Conservation (phyloP, 1,284 basidiomycete genomes). For the Irpex sp. region DNA sequence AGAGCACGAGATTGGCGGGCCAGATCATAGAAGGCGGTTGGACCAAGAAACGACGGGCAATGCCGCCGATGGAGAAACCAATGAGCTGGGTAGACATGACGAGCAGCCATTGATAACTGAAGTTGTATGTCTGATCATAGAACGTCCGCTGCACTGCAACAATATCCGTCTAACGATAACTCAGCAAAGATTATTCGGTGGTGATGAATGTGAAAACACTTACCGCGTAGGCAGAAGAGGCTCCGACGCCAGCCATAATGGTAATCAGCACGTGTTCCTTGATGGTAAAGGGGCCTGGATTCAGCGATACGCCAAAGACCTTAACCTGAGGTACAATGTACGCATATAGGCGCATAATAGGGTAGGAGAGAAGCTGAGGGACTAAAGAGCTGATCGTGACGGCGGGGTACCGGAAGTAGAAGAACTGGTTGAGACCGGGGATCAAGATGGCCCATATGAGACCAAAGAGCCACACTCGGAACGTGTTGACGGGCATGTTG, state of each 20-base stretch:
- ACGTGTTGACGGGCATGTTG: constrained; percentile 46
- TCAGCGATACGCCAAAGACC: constrained; percentile 37
- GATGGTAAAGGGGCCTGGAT: constrained; percentile 71
- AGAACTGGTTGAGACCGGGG: constrained; percentile 61
- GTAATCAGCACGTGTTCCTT: constrained; percentile 69
- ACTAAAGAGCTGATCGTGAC: constrained; percentile 44
- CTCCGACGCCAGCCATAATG: constrained; percentile 77
- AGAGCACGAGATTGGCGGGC: constrained; percentile 63
- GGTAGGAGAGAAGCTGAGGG: constrained; percentile 62
- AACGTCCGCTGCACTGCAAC: constrained; percentile 60
- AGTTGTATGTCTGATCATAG: constrained; percentile 43
- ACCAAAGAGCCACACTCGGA: constrained; percentile 60
- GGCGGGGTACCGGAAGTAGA: constrained; percentile 66
- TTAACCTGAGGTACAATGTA: constrained; percentile 48
- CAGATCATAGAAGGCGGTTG: constrained; percentile 81
- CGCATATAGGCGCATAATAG: constrained; percentile 60
- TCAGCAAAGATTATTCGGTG: no score
- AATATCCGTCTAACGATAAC: constrained; percentile 44
- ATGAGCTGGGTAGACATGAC: constrained; percentile 68
- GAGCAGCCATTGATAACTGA: constrained; percentile 48
- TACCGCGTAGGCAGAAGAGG: constrained; percentile 55
- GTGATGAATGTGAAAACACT: constrained; percentile 4
- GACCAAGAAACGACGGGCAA: constrained; percentile 64
- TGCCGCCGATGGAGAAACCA: constrained; percentile 65
- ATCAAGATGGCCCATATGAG: constrained; percentile 54